A percentile compares a stretch with the other conserved stretches of the same genome.
phyloP scores from a whole-genome alignment of 495 filamentous ascomycete genomes.

The Xylaria palmicola region DNA sequence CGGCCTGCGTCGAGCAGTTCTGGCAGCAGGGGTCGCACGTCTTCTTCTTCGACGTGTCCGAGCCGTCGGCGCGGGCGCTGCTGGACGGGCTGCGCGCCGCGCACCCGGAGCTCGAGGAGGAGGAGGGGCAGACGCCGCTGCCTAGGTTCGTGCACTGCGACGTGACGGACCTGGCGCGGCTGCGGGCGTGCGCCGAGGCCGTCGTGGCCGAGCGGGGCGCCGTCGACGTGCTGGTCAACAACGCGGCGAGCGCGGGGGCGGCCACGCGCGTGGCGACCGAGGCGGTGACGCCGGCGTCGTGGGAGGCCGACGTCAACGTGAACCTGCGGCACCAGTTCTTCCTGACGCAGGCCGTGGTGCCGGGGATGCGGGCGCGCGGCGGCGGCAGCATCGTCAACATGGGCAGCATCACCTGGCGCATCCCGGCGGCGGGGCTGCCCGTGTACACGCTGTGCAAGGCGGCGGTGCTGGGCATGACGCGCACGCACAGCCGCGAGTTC shows the following conservation, averaged over 20 bases:
- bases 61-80: slow-evolving; percentile 36
- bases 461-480: slow-evolving; percentile 58
- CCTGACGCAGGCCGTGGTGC: slow-evolving; percentile 45
- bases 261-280: slow-evolving; percentile 24
- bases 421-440: slow-evolving; percentile 41
- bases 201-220: slow-evolving; percentile 28
- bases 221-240: slow-evolving; percentile 42
- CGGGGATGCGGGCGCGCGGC: slow-evolving; percentile 31
- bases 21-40: slow-evolving; percentile 47
- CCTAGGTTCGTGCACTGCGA: slow-evolving; percentile 46
- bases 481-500: slow-evolving; percentile 55
- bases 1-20: slow-evolving; percentile 44
- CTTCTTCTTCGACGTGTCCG: slow-evolving; percentile 48
- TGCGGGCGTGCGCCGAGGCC: slow-evolving; percentile 30
- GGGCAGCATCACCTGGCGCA: slow-evolving; percentile 51
- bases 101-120: slow-evolving; percentile 45
- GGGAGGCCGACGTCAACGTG: slow-evolving; percentile 26
- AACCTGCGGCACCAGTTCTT: slow-evolving; percentile 42
- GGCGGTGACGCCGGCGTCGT: slow-evolving; percentile 30
- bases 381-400: slow-evolving; percentile 56
- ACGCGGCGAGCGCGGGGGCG: slow-evolving; percentile 32
- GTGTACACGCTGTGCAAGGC: slow-evolving; percentile 58
- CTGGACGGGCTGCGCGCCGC: slow-evolving; percentile 36
- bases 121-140: slow-evolving; percentile 14
- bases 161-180: slow-evolving; percentile 38